Percentiles rank a stretch among this genome's conserved stretches.
Evolutionary conservation across 2,329 filamentous ascomycete genomes (phyloP).

Genomic region (Arthrobotrys sinensis): DNA sequence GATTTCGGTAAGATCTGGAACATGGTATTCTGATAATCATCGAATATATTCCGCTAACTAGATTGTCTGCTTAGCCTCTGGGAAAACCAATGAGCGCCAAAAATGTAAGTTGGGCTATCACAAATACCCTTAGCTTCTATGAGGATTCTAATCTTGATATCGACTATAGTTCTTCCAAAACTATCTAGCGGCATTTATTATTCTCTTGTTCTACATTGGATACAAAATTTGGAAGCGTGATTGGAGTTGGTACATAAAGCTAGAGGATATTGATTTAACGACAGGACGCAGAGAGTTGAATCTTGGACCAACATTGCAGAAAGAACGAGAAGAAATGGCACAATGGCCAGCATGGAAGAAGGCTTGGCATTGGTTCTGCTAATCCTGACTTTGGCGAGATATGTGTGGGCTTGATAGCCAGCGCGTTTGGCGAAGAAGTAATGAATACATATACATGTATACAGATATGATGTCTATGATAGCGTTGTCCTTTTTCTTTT

Average conservation of each 20-base stretch:
- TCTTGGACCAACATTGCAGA: slow-evolving; percentile 24
- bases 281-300: slow-evolving; percentile 70
- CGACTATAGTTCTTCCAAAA: slow-evolving; percentile 70
- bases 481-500: too few species aligned
- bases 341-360: slow-evolving; percentile 47
- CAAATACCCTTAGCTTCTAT: slow-evolving; percentile 64
- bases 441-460: background rate
- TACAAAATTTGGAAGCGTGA: slow-evolving; percentile 76
- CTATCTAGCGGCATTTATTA: slow-evolving; percentile 73
- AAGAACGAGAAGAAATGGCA: slow-evolving; percentile 48
- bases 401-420: background rate
- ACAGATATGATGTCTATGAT: background rate
- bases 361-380: slow-evolving; percentile 52
- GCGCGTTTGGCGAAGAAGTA: background rate
- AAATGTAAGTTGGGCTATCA: slow-evolving; percentile 51
- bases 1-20: slow-evolving; percentile 38
- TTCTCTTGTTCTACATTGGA: slow-evolving; percentile 72
- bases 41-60: background rate
- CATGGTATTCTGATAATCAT: background rate
- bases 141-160: background rate
- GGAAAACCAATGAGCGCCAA: slow-evolving; percentile 28
- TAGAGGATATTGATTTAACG: slow-evolving; percentile 77
- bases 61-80: slow-evolving; percentile 25
- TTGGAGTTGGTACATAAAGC: slow-evolving; percentile 72
- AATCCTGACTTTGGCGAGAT: background rate